Evolutionary conservation across 164 flowering plant genomes (phyloP), one percentile per base, ranked within the genome.

Genomic region (Nymphaea colorata): DNA sequence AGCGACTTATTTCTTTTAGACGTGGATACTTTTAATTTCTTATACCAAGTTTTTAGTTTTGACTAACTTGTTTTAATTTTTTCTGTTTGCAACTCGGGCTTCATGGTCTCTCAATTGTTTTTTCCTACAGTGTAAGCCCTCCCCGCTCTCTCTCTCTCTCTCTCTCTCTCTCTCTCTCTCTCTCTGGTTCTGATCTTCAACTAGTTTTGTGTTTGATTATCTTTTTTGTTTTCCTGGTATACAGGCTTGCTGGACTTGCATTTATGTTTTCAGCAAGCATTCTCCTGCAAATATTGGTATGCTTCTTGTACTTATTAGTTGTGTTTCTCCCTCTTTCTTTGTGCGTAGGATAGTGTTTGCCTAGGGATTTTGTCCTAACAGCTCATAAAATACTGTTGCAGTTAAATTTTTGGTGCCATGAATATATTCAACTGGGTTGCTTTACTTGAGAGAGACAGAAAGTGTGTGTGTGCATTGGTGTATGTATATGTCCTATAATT

Each of bases 241-340:
- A 80, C 94, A 93, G 98, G 69, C 91, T 91, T 68, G 97, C 89
- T 70, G 97, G 98, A 68, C 97, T 93, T 72, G 98, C 97, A 12
- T 93, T 91, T 75, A 91, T 93, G 98, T 93, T 91, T 77, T 93
- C 98, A 18, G 69, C 98, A 43, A 93, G 97, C 80, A 84, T 93
- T 63, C 76, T 93, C 70, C 80, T 93, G 61, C 98, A 93, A 78
- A 88, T 93, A 64, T 75, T 93, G 97, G 98, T 93, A 85, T 68
- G 75, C 64, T 74, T 69, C 65, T 25, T 3, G 36, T 25, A 25
- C 36, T 25, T 25, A 25, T 25, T 25, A 25, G 36, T 25, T 25
- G 36, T 25, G 36, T 25, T 25, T 25, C 36, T 25, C 1, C 36
- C 1, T 25, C 36, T 25, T 25, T 25, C 36, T 25, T 25, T 25